Evolutionary conservation across 1,284 basidiomycete genomes (phyloP), one percentile per base, ranked within the genome.

Genomic region (Coniferiporia weirii): DNA sequence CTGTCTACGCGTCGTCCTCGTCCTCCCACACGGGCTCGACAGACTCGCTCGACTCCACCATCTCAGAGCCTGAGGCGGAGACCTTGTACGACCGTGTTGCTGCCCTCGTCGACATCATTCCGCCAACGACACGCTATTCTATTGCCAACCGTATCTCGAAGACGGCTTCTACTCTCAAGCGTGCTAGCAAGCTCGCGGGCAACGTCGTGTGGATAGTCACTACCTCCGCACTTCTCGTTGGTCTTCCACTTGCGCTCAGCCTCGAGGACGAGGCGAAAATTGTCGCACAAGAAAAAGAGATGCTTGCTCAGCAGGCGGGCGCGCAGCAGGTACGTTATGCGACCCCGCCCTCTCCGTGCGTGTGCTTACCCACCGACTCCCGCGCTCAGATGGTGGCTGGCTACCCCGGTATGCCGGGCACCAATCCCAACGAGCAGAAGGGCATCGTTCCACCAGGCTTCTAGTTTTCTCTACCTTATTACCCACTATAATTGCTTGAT

Each of bases 241-340:
- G 93, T 6, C 80, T 99, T 52, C 96, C 96, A 32, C 81, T 98
- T 65, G 94, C 95, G 1, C 80, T 99, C 65, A 90, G 88, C 59
- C 81, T 98, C 64, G 96, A 99, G 75, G 96, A 97, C 74, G 96
- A 99, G 77, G 89, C 91, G 54, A 93, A 94, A 75, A 84, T 97
- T 61, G 89, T 95, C 4, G 87, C 89, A 59, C 95, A 98, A 76
- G 96, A 99, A 76, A 89, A 92, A 76, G 95, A 98, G 74, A 87
- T 95, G 82, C 77, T 92, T 66, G 91, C 92, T 55, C 94, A 97
- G 73, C 93, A 94, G 72, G 87, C 93, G 69, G 95, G 95, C 44
- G 87, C 87, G 17, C 93, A 95, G 75, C 89, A 91, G 82, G 93
- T 93, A 62, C 63, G 82, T 80, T 38, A 13, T 46, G 43, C 45